Base-by-base conservation (phyloP, 2,329 filamentous ascomycete genomes). In the Paramyrothecium sp. region DNA sequence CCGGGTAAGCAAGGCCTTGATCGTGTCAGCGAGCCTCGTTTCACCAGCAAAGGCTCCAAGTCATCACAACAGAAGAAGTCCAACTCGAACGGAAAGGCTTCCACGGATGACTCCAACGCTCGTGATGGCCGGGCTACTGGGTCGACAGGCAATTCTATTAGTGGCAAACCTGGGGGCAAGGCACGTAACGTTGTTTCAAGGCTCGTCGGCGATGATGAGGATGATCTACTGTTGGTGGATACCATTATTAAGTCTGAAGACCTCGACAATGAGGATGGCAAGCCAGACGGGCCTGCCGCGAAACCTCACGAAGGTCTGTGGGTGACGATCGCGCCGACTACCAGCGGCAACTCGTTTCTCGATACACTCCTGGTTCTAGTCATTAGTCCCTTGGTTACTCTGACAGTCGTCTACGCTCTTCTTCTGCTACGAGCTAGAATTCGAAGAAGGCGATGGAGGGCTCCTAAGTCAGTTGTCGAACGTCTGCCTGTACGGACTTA, bases 361-460 rank as follows among this genome's bases (percentile, higher is more conserved):
- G 95, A 99, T 70, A 98, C 94, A 0, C 82, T 99, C 3, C 81
- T 98, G n/a, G 92, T 99, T 10, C 80, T 99, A n/a, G 92, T 99
- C 33, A 88, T 98, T 55, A 97, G 93, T 67, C 95, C 95, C 8
- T 76, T 99, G 16, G 88, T 98, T 54, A 98, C 95, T 1, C 76
- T 99, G 66, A 96, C 92, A 3, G 88, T 97, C 5, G 94, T 99
- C 2, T 98, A 98, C 69, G 89, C 91, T 13, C 81, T 98, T 12
- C 81, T 98, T 5, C 84, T 98, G 46, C 79, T 98, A 41, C 89
- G 95, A 55, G 93, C 93, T 51, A 89, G 93, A 58, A 96, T 97
- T 64, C 88, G 94, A 53, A 85, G 94, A 58, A 85, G 94, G 61
- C 85, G 94, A 65, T 99, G 95, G 94, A 87, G 95, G 66, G 95